Conservation (phyloP, 805 yeast genomes). For the Candida fluviatilis region DNA sequence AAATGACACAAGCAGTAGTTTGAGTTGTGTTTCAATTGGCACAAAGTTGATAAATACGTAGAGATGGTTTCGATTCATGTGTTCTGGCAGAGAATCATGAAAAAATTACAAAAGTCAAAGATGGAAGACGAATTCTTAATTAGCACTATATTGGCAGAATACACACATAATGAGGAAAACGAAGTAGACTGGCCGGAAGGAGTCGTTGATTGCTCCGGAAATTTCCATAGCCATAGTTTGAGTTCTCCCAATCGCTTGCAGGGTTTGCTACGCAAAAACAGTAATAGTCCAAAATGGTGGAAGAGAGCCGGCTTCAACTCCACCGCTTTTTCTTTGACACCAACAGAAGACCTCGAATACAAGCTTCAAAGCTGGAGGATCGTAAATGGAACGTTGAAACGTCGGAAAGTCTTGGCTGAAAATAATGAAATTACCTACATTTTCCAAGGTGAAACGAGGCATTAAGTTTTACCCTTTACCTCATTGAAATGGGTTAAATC, state of each 20-base stretch:
- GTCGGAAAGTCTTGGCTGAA: conserved; percentile 9
- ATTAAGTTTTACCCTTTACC: conserved; percentile 3
- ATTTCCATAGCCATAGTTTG: too few relatives aligned
- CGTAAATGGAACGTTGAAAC: conserved; percentile 7
- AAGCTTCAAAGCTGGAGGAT: neutral
- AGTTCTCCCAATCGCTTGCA: too few relatives aligned
- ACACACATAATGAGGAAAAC: neutral
- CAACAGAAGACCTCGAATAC: neutral
- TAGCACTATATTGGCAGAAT: neutral
- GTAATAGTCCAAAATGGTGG: too few relatives aligned
- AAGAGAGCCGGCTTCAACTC: too few relatives aligned
- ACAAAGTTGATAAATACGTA: too few relatives aligned
- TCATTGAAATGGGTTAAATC: conserved; percentile 40
- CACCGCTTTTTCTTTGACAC: too few relatives aligned
- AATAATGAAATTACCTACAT: conserved; percentile 4
- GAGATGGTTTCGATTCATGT: too few relatives aligned
- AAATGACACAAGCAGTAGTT: too few relatives aligned
- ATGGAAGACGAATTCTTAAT: neutral
- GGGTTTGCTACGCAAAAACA: too few relatives aligned
- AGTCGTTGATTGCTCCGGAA: neutral
- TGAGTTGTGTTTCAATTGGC: too few relatives aligned
- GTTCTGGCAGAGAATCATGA: neutral
- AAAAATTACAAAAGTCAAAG: neutral
- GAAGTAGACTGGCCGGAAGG: neutral
- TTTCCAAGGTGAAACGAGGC: neutral